phyloP scores from a whole-genome alignment of 495 filamentous ascomycete genomes.

The Podospora bellae-mahoneyi region DNA sequence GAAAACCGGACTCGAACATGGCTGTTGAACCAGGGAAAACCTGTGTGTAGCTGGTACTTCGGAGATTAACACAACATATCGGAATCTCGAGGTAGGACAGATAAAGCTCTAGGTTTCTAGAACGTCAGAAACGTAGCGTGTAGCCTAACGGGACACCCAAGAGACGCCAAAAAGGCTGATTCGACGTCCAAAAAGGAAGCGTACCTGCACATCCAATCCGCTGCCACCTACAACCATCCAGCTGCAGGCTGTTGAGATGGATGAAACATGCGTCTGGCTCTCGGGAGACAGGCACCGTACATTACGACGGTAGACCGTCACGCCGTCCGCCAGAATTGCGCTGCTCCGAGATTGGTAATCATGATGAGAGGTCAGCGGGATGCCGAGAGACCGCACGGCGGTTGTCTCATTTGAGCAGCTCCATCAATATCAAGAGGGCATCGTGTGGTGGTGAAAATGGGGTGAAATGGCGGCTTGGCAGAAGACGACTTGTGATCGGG shows the following conservation, averaged over 20 bases:
- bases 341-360: constrained; percentile 7
- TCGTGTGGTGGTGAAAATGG: constrained; percentile 3
- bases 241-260: constrained; percentile 14
- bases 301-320: constrained; percentile 3
- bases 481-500: constrained; percentile 9
- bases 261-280: background rate
- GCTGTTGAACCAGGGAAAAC: background rate
- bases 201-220: constrained; percentile 28
- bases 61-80: constrained; percentile 5
- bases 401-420: constrained; percentile 11
- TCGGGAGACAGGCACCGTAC: background rate
- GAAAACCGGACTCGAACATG: background rate
- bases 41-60: background rate
- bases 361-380: background rate
- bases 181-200: constrained; percentile 22
- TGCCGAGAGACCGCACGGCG: too few species aligned
- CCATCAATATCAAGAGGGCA: constrained; percentile 13
- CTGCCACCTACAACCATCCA: background rate
- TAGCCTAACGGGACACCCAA: constrained; percentile 4
- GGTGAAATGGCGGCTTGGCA: constrained; percentile 15
- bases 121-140: constrained; percentile 7
- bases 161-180: constrained; percentile 9
- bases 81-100: background rate
- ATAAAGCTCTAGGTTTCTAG: constrained; percentile 2
- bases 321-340: constrained; percentile 2